Evolutionary conservation across 208 protist genomes (phyloP).

Genomic region (Lotmaria passim): DNA sequence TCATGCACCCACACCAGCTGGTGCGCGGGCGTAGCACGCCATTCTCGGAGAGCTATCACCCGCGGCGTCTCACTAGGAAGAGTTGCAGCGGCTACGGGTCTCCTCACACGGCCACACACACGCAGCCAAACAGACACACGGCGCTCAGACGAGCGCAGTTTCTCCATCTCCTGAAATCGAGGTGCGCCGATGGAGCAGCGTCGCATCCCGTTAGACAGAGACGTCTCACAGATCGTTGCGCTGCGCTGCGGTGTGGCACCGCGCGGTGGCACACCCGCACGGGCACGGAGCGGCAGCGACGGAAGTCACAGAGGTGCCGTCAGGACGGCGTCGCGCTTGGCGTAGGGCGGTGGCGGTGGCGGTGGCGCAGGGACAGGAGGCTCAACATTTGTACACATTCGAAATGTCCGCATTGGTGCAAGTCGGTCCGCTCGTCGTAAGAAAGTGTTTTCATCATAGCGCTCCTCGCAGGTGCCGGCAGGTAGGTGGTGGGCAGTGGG

Average conservation of each 20-base stretch:
- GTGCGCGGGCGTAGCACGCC: too few species aligned
- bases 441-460: conserved; percentile 34
- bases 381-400: conserved; percentile 40
- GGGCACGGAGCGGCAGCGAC: neutral
- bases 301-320: neutral
- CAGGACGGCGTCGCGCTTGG: too few species aligned
- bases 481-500: too few species aligned
- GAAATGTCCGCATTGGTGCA: conserved; percentile 26
- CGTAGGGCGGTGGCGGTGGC: neutral
- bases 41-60: too few species aligned
- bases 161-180: conserved; percentile 15
- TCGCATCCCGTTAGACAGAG: conserved; percentile 19
- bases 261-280: neutral
- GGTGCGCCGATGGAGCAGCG: conserved; percentile 2
- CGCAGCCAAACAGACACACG: too few species aligned
- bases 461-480: conserved; percentile 5
- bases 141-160: too few species aligned
- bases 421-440: conserved; percentile 37
- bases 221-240: neutral
- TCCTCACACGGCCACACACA: too few species aligned
- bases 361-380: neutral
- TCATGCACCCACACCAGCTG: too few species aligned
- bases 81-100: neutral
- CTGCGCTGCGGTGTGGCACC: neutral
- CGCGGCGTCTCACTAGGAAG: neutral